phyloP scores from a whole-genome alignment of 2,329 filamentous ascomycete species.

The Calonectria hawksworthii region DNA sequence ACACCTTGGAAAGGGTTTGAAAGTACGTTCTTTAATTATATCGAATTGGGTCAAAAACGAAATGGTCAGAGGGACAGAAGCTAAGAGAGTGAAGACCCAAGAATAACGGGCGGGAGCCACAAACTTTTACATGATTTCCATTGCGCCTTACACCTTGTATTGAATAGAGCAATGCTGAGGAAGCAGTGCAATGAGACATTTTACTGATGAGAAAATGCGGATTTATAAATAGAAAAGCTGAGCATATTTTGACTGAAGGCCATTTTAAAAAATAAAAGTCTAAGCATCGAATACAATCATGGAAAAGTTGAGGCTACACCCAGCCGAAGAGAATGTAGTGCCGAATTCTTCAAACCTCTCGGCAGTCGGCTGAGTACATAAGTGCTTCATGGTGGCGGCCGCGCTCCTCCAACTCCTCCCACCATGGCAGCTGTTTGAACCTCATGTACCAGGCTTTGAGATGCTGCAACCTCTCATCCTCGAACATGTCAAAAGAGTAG shows the following conservation, averaged over 20 bases:
- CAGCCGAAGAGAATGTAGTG: not conserved
- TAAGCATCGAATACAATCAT: not conserved
- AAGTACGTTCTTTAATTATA: not conserved
- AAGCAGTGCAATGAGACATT: not conserved
- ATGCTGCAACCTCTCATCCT: not conserved
- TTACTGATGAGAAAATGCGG: not conserved
- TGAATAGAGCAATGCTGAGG: not conserved
- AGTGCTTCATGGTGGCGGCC: not conserved
- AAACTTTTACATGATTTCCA: not conserved
- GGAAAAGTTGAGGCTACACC: not conserved
- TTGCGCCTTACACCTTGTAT: not conserved
- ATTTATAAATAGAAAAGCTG: not conserved
- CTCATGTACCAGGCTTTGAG: not conserved
- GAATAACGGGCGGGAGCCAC: not conserved
- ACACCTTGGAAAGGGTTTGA: not conserved
- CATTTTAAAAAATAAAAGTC: not conserved
- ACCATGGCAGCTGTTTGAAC: not conserved
- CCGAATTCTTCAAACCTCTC: not conserved
- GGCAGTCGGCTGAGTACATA: not conserved
- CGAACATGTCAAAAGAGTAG: not conserved
- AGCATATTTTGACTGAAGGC: not conserved
- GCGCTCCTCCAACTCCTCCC: not conserved
- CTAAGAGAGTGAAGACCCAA: not conserved
- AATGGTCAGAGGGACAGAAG: not conserved
- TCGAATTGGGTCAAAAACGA: not conserved